Base-by-base conservation (phyloP, 768 basidiomycete genomes). In the Grammothele lineata region DNA sequence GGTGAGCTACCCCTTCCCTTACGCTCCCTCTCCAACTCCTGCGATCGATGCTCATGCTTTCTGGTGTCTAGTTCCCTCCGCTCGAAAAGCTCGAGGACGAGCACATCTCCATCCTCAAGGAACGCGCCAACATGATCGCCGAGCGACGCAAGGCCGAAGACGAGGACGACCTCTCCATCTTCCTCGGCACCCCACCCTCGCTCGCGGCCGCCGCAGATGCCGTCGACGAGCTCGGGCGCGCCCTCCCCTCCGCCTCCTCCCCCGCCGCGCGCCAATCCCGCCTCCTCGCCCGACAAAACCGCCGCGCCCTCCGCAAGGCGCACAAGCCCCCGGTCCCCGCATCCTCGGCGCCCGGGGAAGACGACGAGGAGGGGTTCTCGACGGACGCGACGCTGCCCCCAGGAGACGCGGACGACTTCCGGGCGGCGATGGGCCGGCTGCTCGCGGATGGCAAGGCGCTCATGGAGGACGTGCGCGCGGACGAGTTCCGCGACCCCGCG, bases 51-150 rank as follows among this genome's bases (percentile, higher is more conserved):
- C 35, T 36, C 8, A 17, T 36, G 8, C 7, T n/a, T 36, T 36
- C 24, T 7, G 12, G 24, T 3, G 37, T 15, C 8, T 53, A 93
- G 91, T 91, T 80, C 56, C 90, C 90, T 6, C 66, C 70, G 27
- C 72, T 93, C 11, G 91, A 92, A 62, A 80, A 77, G 50, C 71
- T 92, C 7, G 91, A 92, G 60, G 76, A 81, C 15, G 87, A 90
- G 51, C 72, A 88, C 52, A 44, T 84, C 9, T 85, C 83, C 0
- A 71, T 95, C 21, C 65, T 92, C 17, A 77, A 77, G 55, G 91
- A 95, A 58, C 79, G 88, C 40, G 70, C 70, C 17, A 78, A 82
- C 11, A 83, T 95, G 70, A 70, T 89, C 50, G 55, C 67, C 10
- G 72, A 73, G 36, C 81, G 92, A n/a, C 75, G 92, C 45, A 65